Conservation (phyloP, 2,329 filamentous ascomycete species). For the Fusarium sp. region DNA sequence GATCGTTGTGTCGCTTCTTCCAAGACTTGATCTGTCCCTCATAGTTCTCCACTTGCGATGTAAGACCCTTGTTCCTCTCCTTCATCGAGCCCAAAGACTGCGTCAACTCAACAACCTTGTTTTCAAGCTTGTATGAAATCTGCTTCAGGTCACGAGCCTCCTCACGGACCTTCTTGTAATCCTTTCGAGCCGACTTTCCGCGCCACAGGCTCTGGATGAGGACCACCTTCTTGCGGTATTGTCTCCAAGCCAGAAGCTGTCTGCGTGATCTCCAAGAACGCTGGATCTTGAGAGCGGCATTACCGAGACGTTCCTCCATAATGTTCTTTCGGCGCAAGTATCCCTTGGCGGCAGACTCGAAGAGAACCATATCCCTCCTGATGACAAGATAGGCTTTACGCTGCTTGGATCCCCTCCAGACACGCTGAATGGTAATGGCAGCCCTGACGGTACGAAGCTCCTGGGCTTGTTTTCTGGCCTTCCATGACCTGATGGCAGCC, state of each 20-base stretch:
- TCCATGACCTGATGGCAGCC: conserved; percentile 80
- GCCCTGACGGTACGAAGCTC: conserved; percentile 87
- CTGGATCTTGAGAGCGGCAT: conserved; percentile 92
- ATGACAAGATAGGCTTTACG: conserved; percentile 84
- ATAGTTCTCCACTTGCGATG: conserved; percentile 93
- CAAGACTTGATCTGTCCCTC: conserved; percentile 96
- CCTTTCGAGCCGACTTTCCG: conserved; percentile 82
- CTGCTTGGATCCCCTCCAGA: conserved; percentile 95
- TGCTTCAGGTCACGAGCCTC: conserved; percentile 99
- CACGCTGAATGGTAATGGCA: conserved; percentile 93
- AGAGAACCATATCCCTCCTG: conserved; percentile 86
- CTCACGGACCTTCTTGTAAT: conserved; percentile 92
- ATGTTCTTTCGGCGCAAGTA: conserved; percentile 92
- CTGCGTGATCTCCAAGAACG: conserved; percentile 87
- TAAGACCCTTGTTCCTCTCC: conserved; percentile 91
- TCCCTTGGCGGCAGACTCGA: conserved; percentile 92
- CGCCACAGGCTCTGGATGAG: conserved; percentile 95
- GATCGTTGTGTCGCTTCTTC: conserved; percentile 90
- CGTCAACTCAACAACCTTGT: conserved; percentile 99
- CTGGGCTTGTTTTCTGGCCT: conserved; percentile 83
- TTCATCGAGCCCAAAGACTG: conserved; percentile 94
- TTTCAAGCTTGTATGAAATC: conserved; percentile 99
- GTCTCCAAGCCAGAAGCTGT: conserved; percentile 85
- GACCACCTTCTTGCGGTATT: conserved; percentile 90
- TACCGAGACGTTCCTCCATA: conserved; percentile 92